These are phyloP conservation scores for Colletotrichum sp. DNA, from an alignment of 2,329 filamentous ascomycete genomes.

Conservation along the genomic window DNA sequence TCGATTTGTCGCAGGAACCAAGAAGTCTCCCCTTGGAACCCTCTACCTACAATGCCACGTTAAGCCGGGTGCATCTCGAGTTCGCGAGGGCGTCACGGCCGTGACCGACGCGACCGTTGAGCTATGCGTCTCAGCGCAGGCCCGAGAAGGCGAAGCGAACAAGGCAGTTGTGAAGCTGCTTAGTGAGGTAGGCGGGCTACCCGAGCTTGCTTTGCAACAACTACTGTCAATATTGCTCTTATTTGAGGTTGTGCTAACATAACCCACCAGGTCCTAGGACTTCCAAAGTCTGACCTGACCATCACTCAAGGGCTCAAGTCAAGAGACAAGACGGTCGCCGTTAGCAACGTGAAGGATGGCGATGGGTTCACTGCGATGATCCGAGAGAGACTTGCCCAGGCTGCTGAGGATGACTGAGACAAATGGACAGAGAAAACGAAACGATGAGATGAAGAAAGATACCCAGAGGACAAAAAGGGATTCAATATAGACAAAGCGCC, in stretches of 20 bases:
- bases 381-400: slow-evolving; percentile 23
- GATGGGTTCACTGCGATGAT: slow-evolving; percentile 30
- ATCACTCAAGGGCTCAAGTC: slow-evolving; percentile 69
- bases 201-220: neutral
- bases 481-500: neutral
- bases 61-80: slow-evolving; percentile 68
- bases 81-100: slow-evolving; percentile 64
- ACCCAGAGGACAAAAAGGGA: neutral
- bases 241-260: neutral
- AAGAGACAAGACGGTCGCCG: slow-evolving; percentile 65
- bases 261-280: slow-evolving; percentile 56
- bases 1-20: slow-evolving; percentile 52
- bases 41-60: slow-evolving; percentile 70
- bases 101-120: slow-evolving; percentile 64
- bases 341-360: slow-evolving; percentile 39
- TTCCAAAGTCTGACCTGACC: slow-evolving; percentile 68
- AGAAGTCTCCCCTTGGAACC: slow-evolving; percentile 47
- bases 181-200: slow-evolving; percentile 52
- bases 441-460: neutral
- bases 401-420: neutral
- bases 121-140: slow-evolving; percentile 69
- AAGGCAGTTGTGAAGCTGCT: slow-evolving; percentile 68
- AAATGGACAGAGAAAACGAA: neutral
- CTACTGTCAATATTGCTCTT: neutral
- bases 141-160: slow-evolving; percentile 73